Percentiles rank a stretch among this genome's conserved stretches.
Evolutionary conservation across 805 yeast species (phyloP).

Genomic region (Barnettozyma sp.): DNA sequence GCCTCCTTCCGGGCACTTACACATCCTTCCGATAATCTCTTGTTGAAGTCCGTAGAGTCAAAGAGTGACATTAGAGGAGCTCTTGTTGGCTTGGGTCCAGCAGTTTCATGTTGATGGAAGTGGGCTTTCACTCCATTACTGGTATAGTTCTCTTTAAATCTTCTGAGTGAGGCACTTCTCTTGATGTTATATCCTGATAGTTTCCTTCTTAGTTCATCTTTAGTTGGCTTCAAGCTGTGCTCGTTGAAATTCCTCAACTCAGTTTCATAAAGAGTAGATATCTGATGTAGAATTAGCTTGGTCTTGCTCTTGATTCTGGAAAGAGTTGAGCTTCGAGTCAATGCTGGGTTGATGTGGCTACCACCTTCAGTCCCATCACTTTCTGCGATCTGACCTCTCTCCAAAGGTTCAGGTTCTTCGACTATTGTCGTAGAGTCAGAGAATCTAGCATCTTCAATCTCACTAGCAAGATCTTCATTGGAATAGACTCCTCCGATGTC

Average conservation of each 20-base stretch:
- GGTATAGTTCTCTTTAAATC: conserved; percentile 7
- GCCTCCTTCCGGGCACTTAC: conserved; percentile 7
- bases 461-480: too few relatives aligned
- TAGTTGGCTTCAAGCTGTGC: conserved; percentile 6
- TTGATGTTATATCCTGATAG: conserved; percentile 7
- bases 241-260: conserved; percentile 9
- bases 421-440: conserved; percentile 8
- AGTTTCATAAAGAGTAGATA: conserved; percentile 8
- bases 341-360: too few relatives aligned
- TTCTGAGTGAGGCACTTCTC: conserved; percentile 6
- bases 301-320: conserved; percentile 10
- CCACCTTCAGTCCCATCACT: neutral
- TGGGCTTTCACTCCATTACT: too few relatives aligned
- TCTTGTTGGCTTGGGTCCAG: too few relatives aligned
- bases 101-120: too few relatives aligned
- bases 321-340: conserved; percentile 7
- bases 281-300: conserved; percentile 3
- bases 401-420: too few relatives aligned
- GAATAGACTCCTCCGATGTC: too few relatives aligned
- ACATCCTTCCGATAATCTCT: conserved; percentile 8
- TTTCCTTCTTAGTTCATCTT: conserved; percentile 9
- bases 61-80: conserved; percentile 7
- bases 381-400: too few relatives aligned
- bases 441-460: conserved; percentile 1
- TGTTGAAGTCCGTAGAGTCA: conserved; percentile 9